Evolutionary conservation across 176 grass and related monocot species (phyloP).

Genomic region (Cocos nucifera): DNA sequence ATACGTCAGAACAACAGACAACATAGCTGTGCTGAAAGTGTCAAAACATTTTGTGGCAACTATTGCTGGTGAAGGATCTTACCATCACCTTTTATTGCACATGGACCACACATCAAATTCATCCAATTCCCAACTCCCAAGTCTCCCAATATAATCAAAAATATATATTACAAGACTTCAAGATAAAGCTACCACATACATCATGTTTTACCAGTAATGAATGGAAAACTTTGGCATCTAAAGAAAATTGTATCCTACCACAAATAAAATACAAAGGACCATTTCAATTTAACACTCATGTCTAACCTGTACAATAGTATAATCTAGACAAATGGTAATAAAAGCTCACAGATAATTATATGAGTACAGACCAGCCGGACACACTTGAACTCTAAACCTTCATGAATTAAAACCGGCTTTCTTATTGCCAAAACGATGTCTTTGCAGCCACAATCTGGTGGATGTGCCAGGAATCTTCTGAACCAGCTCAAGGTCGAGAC

Average conservation of each 20-base stretch:
- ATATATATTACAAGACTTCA: too few relatives aligned
- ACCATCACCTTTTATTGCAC: too few relatives aligned
- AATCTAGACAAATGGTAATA: not conserved
- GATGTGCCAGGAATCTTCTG: not conserved
- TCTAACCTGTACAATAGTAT: slow-evolving; percentile 1
- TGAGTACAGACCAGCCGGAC: not conserved
- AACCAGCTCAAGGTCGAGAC: not conserved
- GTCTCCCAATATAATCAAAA: too few relatives aligned
- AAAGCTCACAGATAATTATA: not conserved
- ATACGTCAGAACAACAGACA: too few relatives aligned
- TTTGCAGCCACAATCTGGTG: not conserved
- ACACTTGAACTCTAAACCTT: not conserved
- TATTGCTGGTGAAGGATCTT: too few relatives aligned
- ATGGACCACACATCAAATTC: too few relatives aligned
- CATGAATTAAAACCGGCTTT: not conserved
- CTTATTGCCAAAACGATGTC: slow-evolving; percentile 1
- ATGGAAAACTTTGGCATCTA: not conserved
- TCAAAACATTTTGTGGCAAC: too few relatives aligned
- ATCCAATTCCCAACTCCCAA: too few relatives aligned
- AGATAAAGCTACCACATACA: too few relatives aligned
- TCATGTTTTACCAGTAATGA: not conserved
- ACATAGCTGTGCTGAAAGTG: too few relatives aligned
- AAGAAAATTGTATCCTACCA: not conserved
- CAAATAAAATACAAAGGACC: not conserved
- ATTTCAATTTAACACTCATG: not conserved